phyloP scores from a whole-genome alignment of 75 land plant species.

The Gnetum montanum region DNA sequence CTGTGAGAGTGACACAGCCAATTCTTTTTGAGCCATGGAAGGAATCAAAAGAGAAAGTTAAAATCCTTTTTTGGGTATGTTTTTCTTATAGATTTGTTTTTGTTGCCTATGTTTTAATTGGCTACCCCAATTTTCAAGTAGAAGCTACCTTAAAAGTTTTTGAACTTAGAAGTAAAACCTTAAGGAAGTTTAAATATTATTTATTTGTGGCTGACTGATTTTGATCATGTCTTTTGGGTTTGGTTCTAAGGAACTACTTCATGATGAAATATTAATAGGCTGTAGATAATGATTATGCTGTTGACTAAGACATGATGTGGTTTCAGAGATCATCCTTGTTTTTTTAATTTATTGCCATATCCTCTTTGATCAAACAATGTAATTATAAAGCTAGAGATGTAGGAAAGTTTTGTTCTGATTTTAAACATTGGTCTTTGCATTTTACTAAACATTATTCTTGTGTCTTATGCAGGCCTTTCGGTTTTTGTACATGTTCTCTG shows the following conservation, averaged over 20 bases:
- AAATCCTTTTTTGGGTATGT: constrained; percentile 66
- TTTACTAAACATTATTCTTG: background rate
- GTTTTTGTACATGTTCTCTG: constrained; percentile 60
- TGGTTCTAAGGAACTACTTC: background rate
- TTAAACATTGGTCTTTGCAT: no score
- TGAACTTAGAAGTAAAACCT: background rate
- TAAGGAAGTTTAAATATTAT: background rate
- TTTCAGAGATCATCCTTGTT: background rate
- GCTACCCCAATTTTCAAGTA: background rate
- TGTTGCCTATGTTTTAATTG: background rate
- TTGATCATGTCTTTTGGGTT: background rate
- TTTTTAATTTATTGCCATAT: background rate
- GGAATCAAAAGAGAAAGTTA: constrained; percentile 58
- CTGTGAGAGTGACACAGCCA: constrained; percentile 71
- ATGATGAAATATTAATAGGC: background rate
- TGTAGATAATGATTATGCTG: background rate
- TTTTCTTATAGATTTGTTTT: background rate
- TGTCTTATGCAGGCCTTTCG: constrained; percentile 43
- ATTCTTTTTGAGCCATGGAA: constrained; percentile 60
- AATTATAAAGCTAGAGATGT: background rate
- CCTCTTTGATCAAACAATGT: background rate
- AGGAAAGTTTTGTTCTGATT: background rate
- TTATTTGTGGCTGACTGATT: background rate
- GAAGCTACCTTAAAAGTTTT: background rate
- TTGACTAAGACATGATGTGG: background rate